Percentiles rank a stretch among this genome's conserved stretches.
Conservation (phyloP, 1,284 basidiomycete species). For the Anthracocystis panici-leucophaei region DNA sequence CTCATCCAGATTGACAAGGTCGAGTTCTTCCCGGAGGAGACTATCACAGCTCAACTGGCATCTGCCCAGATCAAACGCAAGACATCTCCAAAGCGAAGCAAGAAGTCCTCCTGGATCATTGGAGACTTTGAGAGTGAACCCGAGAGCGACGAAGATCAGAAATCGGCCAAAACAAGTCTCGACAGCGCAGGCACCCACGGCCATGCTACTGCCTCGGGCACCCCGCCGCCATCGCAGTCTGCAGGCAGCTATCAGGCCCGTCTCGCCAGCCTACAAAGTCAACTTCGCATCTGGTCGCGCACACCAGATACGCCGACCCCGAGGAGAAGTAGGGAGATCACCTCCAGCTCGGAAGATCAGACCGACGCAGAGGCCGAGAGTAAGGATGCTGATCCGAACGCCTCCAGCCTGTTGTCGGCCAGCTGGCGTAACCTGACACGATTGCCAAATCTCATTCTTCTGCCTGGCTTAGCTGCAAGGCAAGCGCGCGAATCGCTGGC, state of each 20-base stretch:
- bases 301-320: neutral
- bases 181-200: slow-evolving; percentile 3
- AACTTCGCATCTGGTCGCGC: slow-evolving; percentile 47
- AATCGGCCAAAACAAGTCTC: slow-evolving; percentile 3
- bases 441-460: slow-evolving; percentile 48
- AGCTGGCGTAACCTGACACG: slow-evolving; percentile 51
- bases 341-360: slow-evolving; percentile 33
- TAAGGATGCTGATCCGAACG: slow-evolving; percentile 22
- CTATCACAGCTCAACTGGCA: slow-evolving; percentile 27
- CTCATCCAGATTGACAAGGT: slow-evolving; percentile 45
- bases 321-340: slow-evolving; percentile 23
- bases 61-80: slow-evolving; percentile 18
- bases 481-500: slow-evolving; percentile 36
- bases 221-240: slow-evolving; percentile 19
- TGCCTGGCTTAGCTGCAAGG: slow-evolving; percentile 46
- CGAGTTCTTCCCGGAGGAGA: slow-evolving; percentile 41
- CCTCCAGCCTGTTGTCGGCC: slow-evolving; percentile 33
- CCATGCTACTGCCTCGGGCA: slow-evolving; percentile 15
- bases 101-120: slow-evolving; percentile 50
- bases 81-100: slow-evolving; percentile 29
- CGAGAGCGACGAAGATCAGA: slow-evolving; percentile 30
- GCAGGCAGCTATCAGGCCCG: slow-evolving; percentile 45
- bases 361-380: slow-evolving; percentile 13
- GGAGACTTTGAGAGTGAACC: slow-evolving; percentile 49
- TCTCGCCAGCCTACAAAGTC: slow-evolving; percentile 42